phyloP scores from a whole-genome alignment of 2,329 filamentous ascomycete genomes.

The Apiospora kogelbergensis region DNA sequence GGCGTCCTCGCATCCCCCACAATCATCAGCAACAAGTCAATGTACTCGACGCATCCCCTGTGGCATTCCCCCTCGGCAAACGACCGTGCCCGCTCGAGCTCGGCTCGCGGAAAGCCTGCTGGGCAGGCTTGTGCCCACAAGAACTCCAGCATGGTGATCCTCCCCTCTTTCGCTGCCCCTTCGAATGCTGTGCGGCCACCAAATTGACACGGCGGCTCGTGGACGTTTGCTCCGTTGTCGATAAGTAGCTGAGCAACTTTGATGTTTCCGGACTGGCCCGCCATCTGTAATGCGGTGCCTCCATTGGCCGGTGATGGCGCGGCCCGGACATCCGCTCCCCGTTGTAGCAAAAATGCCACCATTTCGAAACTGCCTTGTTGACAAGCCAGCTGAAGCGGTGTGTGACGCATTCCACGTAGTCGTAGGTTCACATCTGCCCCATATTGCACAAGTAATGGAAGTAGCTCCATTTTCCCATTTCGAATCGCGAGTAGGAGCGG shows the following conservation, averaged over 20 bases:
- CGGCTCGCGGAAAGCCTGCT: not conserved
- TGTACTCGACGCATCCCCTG: not conserved
- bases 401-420: not conserved
- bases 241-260: not conserved
- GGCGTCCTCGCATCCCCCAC: not conserved
- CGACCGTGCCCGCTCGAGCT: not conserved
- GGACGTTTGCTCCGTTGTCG: not conserved
- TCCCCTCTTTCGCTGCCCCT: not conserved
- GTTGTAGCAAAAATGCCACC: not conserved
- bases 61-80: not conserved
- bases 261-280: not conserved
- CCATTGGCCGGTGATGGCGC: not conserved
- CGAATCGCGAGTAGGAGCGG: not conserved
- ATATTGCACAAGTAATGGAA: not conserved
- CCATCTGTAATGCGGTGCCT: not conserved
- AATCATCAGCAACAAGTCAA: not conserved
- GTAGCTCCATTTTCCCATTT: not conserved
- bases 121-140: not conserved
- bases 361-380: not conserved
- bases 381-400: not conserved
- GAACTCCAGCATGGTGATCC: not conserved
- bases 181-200: not conserved
- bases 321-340: not conserved
- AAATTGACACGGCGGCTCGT: not conserved
- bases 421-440: not conserved